Evolutionary conservation across 2,329 filamentous ascomycete genomes (phyloP).

Genomic region (Microcyclospora tardicrescens): DNA sequence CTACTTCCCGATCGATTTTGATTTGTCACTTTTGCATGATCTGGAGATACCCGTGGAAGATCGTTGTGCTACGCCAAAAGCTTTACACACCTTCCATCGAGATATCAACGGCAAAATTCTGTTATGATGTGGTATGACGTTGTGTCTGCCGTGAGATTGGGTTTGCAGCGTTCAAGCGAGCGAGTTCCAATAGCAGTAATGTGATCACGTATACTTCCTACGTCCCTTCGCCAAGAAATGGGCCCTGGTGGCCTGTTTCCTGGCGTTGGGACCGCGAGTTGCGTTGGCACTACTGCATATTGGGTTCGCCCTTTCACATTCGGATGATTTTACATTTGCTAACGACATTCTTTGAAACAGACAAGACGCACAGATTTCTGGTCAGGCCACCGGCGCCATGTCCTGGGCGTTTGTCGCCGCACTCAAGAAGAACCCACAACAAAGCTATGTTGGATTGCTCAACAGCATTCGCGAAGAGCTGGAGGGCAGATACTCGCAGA

Average conservation of each 20-base stretch:
- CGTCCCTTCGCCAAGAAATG: slow-evolving; percentile 13
- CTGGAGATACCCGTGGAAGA: not conserved
- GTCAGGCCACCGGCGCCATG: slow-evolving; percentile 93
- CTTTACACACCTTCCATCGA: slow-evolving; percentile 5
- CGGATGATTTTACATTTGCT: slow-evolving; percentile 4
- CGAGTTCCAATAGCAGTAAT: slow-evolving; percentile 3
- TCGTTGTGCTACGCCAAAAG: not conserved
- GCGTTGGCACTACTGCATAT: slow-evolving; percentile 14
- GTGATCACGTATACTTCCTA: slow-evolving; percentile 1
- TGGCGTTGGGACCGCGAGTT: slow-evolving; percentile 19
- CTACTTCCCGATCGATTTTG: slow-evolving; percentile 3
- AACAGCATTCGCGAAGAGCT: slow-evolving; percentile 92
- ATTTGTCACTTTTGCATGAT: slow-evolving; percentile 4
- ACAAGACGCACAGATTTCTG: slow-evolving; percentile 76
- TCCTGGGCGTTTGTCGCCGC: slow-evolving; percentile 91
- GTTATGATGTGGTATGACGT: slow-evolving; percentile 5
- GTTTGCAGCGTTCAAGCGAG: slow-evolving; percentile 6
- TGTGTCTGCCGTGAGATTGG: too few species aligned
- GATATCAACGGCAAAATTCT: slow-evolving; percentile 11
- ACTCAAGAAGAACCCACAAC: slow-evolving; percentile 82
- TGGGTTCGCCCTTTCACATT: not conserved
- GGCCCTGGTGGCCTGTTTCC: slow-evolving; percentile 13
- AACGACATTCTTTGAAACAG: slow-evolving; percentile 32
- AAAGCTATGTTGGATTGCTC: slow-evolving; percentile 89
- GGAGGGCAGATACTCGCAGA: slow-evolving; percentile 76